phyloP scores from a whole-genome alignment of 176 grass and related monocot species.

The Musa beccarii region DNA sequence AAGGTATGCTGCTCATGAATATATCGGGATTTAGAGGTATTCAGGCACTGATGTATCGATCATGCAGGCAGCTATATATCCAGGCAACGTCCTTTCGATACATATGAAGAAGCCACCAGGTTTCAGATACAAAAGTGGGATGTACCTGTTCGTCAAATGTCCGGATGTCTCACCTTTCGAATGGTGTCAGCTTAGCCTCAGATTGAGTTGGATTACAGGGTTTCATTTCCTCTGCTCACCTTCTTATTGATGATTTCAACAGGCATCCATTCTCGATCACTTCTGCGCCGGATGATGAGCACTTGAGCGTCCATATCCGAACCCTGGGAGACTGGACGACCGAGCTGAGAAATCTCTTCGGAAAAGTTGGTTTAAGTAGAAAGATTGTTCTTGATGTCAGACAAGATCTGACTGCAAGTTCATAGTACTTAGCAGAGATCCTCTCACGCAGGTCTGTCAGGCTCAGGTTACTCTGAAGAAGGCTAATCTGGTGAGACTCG shows the following conservation, averaged over 20 bases:
- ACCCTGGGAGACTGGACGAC: constrained; percentile 96
- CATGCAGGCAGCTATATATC: constrained; percentile 88
- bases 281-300: constrained; percentile 74
- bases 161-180: constrained; percentile 96
- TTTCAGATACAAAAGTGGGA: constrained; percentile 99
- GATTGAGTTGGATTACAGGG: constrained; percentile 9
- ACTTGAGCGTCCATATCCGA: constrained; percentile 96
- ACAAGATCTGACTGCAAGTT: neutral
- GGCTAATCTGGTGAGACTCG: constrained; percentile 84
- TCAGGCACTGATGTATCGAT: neutral
- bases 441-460: constrained; percentile 48
- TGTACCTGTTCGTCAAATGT: constrained; percentile 99
- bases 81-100: constrained; percentile 90
- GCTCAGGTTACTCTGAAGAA: constrained; percentile 87
- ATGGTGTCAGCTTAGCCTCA: constrained; percentile 38
- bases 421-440: constrained; percentile 8
- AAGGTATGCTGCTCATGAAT: constrained; percentile 9
- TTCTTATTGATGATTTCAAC: constrained; percentile 21
- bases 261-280: constrained; percentile 99
- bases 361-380: constrained; percentile 62
- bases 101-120: constrained; percentile 85
- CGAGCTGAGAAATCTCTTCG: constrained; percentile 77
- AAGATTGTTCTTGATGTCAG: neutral
- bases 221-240: constrained; percentile 18
- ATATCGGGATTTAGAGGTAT: neutral